phyloP scores from a whole-genome alignment of 371 early-diverging fungal species.

The Blakeslea trispora region DNA sequence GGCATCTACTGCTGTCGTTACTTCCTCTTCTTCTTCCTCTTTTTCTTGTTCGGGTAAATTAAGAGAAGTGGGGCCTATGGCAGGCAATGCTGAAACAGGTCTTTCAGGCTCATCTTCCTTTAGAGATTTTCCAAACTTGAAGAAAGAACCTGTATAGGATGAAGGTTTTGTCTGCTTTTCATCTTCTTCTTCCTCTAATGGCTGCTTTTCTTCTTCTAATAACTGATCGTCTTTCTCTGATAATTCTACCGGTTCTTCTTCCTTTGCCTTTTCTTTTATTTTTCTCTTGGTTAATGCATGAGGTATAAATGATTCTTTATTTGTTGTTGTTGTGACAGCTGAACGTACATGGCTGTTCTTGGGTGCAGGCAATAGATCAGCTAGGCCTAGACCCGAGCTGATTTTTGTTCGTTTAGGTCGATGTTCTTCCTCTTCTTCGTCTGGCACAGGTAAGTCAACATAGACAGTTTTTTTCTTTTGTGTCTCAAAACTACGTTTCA shows the following conservation, averaged over 20 bases:
- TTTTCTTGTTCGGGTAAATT: slow-evolving; percentile 12
- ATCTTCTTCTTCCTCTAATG: slow-evolving; percentile 16
- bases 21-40: slow-evolving; percentile 23
- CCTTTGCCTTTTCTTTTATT: slow-evolving; percentile 9
- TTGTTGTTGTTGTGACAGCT: slow-evolving; percentile 9
- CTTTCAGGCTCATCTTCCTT: slow-evolving; percentile 22
- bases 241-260: slow-evolving; percentile 12
- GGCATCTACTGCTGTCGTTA: slow-evolving; percentile 30
- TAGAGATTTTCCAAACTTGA: slow-evolving; percentile 33
- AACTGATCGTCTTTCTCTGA: slow-evolving; percentile 8
- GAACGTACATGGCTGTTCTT: slow-evolving; percentile 5
- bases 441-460: slow-evolving; percentile 35
- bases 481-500: slow-evolving; percentile 20
- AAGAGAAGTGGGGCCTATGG: slow-evolving; percentile 10
- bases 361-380: slow-evolving; percentile 37
- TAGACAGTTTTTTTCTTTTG: slow-evolving; percentile 28
- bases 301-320: slow-evolving; percentile 19
- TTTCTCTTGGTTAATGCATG: slow-evolving; percentile 11
- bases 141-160: slow-evolving; percentile 32
- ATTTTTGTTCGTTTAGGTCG: slow-evolving; percentile 25
- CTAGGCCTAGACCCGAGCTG: slow-evolving; percentile 22
- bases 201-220: slow-evolving; percentile 24
- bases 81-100: slow-evolving; percentile 5
- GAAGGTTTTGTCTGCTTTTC: slow-evolving; percentile 23
- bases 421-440: slow-evolving; percentile 21